phyloP scores from a whole-genome alignment of 2,329 filamentous ascomycete genomes.

The Nemania sp. region DNA sequence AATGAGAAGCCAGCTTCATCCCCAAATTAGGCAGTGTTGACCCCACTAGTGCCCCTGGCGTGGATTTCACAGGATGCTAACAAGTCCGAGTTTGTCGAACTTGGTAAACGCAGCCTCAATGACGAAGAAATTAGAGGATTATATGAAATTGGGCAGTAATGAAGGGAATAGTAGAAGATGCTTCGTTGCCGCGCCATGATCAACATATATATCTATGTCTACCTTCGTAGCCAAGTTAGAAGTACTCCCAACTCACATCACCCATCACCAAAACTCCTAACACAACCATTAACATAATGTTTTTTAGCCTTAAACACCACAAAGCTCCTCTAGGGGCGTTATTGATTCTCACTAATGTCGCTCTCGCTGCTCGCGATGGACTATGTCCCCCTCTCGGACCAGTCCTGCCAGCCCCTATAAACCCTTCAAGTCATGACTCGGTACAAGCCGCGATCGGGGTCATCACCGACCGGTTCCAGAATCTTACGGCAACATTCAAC shows the following conservation, averaged over 20 bases:
- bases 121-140: neutral
- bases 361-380: conserved; percentile 46
- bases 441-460: conserved; percentile 48
- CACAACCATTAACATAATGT: conserved; percentile 11
- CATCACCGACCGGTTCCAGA: conserved; percentile 47
- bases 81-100: conserved; percentile 19
- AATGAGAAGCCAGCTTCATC: conserved; percentile 21
- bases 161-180: no score
- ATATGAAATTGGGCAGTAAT: neutral
- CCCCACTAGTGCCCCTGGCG: neutral
- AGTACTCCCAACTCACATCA: neutral
- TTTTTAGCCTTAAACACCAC: conserved; percentile 7
- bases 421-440: conserved; percentile 49
- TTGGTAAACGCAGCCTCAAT: conserved; percentile 11
- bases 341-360: conserved; percentile 37
- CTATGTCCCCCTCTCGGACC: conserved; percentile 59
- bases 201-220: conserved; percentile 14
- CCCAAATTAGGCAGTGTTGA: conserved; percentile 10
- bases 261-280: neutral
- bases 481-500: conserved; percentile 47
- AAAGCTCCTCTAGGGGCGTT: conserved; percentile 22
- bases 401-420: conserved; percentile 54
- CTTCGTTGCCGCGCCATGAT: no score
- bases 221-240: neutral
- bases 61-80: neutral